A percentile compares a stretch with the other conserved stretches of the same genome.
Conservation (phyloP, 139 green algal genomes). For the Marvania coccoides region DNA sequence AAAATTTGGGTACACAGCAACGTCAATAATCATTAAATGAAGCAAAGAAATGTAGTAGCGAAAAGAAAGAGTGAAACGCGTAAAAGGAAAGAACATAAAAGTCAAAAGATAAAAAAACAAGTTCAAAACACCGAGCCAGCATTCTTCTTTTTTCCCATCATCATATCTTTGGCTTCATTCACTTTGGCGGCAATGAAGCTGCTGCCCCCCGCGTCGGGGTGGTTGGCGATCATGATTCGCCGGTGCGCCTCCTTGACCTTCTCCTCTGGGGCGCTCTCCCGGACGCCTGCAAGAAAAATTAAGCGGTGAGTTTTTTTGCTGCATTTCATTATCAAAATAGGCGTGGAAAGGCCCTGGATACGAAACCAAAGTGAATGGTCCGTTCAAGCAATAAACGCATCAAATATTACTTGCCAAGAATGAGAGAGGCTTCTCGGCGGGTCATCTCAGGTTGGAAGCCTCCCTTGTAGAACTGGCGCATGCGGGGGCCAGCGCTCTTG, state of each 20-base stretch:
- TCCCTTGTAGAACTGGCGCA: conserved; percentile 81
- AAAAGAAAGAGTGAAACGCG: neutral
- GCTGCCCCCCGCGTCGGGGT: conserved; percentile 90
- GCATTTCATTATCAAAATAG: no score
- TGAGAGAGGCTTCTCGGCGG: conserved; percentile 82
- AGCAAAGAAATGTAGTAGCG: neutral
- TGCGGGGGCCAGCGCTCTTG: conserved; percentile 37
- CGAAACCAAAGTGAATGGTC: neutral
- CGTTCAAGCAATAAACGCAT: neutral
- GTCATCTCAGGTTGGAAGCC: conserved; percentile 93
- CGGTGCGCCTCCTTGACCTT: conserved; percentile 91
- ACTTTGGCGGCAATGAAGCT: conserved; percentile 92
- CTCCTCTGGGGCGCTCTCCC: conserved; percentile 74
- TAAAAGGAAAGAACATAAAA: no score
- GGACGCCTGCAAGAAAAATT: conserved; percentile 42
- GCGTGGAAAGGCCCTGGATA: neutral
- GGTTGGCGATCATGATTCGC: conserved; percentile 97
- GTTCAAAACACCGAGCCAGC: conserved; percentile 33
- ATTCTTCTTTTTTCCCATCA: conserved; percentile 74
- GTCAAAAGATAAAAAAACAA: no score
- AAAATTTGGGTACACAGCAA: no score
- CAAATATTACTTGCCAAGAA: conserved; percentile 69
- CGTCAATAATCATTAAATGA: no score
- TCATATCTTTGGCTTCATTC: conserved; percentile 95
- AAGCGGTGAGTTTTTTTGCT: no score